Percentiles rank a stretch among this genome's conserved stretches.
Conservation (phyloP, 495 filamentous ascomycete species). For the Penicilliopsis zonata region DNA sequence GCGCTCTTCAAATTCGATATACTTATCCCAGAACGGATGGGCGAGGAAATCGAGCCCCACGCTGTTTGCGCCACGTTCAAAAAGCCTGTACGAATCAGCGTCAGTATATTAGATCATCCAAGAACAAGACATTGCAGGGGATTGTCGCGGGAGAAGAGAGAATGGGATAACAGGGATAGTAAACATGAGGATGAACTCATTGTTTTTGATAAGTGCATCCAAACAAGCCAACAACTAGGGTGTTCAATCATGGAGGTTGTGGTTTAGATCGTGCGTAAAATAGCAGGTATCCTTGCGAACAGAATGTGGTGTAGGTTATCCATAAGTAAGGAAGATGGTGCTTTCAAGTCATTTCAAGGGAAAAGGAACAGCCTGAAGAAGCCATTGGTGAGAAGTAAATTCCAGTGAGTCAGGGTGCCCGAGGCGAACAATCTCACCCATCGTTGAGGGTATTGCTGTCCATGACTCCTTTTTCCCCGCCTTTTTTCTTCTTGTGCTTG, state of each 20-base stretch:
- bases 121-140: slow-evolving; percentile 7
- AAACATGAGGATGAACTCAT: slow-evolving; percentile 41
- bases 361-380: slow-evolving; percentile 38
- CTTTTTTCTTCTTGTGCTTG: too few relatives aligned
- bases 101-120: slow-evolving; percentile 18
- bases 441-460: slow-evolving; percentile 26
- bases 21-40: slow-evolving; percentile 98
- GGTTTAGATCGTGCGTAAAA: slow-evolving; percentile 24
- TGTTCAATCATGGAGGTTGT: slow-evolving; percentile 15
- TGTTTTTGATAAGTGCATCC: slow-evolving; percentile 25
- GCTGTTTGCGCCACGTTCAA: slow-evolving; percentile 75
- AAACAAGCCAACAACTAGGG: slow-evolving; percentile 25
- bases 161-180: slow-evolving; percentile 27
- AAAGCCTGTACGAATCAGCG: slow-evolving; percentile 49
- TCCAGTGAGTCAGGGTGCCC: slow-evolving; percentile 26
- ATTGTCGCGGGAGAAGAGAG: slow-evolving; percentile 12
- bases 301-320: slow-evolving; percentile 16
- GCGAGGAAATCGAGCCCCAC: slow-evolving; percentile 90
- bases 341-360: slow-evolving; percentile 15
- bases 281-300: slow-evolving; percentile 19
- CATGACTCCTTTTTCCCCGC: slow-evolving; percentile 7
- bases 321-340: slow-evolving; percentile 16
- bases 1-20: slow-evolving; percentile 89
- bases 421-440: slow-evolving; percentile 43
- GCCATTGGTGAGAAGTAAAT: slow-evolving; percentile 47